Conservation (phyloP, 345 rosid genomes). For the Excoecaria agallocha region DNA sequence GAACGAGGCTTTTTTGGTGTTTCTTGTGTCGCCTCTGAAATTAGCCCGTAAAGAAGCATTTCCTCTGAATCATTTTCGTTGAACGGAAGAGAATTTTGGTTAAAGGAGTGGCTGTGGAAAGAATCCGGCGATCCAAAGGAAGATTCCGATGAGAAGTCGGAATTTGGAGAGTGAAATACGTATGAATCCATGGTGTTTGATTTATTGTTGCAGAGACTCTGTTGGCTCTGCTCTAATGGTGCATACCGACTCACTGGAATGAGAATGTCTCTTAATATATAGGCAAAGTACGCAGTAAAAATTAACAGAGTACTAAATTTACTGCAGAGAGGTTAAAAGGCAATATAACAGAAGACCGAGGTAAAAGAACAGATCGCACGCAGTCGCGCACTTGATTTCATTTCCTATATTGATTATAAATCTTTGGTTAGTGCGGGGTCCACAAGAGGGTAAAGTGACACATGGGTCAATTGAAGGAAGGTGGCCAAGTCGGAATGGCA, state of each 20-base stretch:
- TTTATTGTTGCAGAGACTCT: too few species aligned
- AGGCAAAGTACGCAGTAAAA: not conserved
- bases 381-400: too few species aligned
- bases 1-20: slow-evolving; percentile 13
- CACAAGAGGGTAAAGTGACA: slow-evolving; percentile 19
- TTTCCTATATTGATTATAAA: too few species aligned
- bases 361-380: not conserved
- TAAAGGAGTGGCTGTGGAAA: slow-evolving; percentile 29
- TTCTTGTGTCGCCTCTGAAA: slow-evolving; percentile 44
- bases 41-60: slow-evolving; percentile 73
- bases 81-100: slow-evolving; percentile 58
- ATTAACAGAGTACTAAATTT: not conserved
- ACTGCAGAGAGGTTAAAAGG: not conserved
- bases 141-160: slow-evolving; percentile 57
- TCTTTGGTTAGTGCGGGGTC: not conserved
- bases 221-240: not conserved
- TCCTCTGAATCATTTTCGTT: slow-evolving; percentile 91
- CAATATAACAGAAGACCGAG: not conserved
- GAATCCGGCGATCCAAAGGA: slow-evolving; percentile 52
- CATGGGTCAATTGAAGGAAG: slow-evolving; percentile 36
- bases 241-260: not conserved
- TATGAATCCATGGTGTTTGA: slow-evolving; percentile 36
- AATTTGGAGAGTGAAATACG: slow-evolving; percentile 40
- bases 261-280: slow-evolving; percentile 29
- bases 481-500: slow-evolving; percentile 29